Evolutionary conservation across 1,139 yeast genomes (phyloP), one percentile per base, ranked within the genome.

Genomic region (Pichia sp.): DNA sequence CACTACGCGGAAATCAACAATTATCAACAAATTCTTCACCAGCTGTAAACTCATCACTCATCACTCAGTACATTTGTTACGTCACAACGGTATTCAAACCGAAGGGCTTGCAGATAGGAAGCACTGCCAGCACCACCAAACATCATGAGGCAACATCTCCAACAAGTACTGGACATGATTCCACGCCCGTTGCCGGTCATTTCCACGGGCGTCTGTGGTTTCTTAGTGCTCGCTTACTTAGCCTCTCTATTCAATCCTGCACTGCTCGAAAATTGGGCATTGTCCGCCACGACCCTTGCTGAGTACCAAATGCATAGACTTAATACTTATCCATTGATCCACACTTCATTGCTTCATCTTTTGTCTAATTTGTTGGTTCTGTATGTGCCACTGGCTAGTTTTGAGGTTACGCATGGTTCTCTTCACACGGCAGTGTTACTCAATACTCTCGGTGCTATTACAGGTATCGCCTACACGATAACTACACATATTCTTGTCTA

Each of bases 361-460:
- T 39, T 73, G 3, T 59, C 83, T 50, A 85, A 85, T 54, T 46
- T 74, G n/a, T 44, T 75, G 30, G 72, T 81, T 0, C 55, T 86
- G 31, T 60, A 67, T 35, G 62, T 76, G 1, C 86, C 88, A 6
- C 61, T 87, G 53, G 63, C 83, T 22, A 66, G 71, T 36, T 87
- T 79, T 58, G 97, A 88, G 62, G 64, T 67, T 37, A 58, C 63
- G 21, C 82, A 86, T 50, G 97, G 97, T 9, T 87, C 97, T 0
- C 79, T 88, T 1, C 75, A 84, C 55, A 83, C 96, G 3, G 96
- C 94, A 2, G 67, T 88, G 35, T 79, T 87, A 16, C 64, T 88
- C 41, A 85, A 86, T 56, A 64, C 83, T 20, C 60, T 82, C 39
- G 82, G 95, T 0, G 78, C 81, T 1, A 59, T 76, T 8, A 70